phyloP scores from a whole-genome alignment of 106 monocot species.

The Dendrobium officinale region DNA sequence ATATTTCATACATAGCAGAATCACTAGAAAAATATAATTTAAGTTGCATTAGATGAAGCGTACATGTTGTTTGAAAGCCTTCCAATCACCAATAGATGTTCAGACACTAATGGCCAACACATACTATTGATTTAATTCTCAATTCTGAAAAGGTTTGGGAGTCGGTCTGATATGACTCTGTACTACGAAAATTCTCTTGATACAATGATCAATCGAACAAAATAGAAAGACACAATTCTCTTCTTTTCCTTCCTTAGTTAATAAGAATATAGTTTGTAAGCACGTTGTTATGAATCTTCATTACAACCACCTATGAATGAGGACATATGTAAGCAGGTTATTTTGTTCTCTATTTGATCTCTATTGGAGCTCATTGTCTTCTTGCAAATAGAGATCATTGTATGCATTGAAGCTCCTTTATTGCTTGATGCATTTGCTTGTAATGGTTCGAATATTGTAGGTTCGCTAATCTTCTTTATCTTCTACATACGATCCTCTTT shows the following conservation, averaged over 20 bases:
- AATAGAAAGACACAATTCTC: not conserved
- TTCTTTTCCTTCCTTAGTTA: not conserved
- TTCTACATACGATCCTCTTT: too few relatives aligned
- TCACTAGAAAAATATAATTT: not conserved
- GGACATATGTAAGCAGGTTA: not conserved
- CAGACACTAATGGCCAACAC: not conserved
- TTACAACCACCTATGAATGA: too few relatives aligned
- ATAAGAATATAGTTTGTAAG: not conserved
- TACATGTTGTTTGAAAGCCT: not conserved
- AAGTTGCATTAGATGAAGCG: not conserved
- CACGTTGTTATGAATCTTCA: too few relatives aligned
- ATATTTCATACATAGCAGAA: not conserved
- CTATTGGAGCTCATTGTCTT: too few relatives aligned
- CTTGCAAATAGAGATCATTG: too few relatives aligned
- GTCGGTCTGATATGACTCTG: too few relatives aligned
- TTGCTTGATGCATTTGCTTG: too few relatives aligned
- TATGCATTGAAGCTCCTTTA: too few relatives aligned
- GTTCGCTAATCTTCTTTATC: too few relatives aligned
- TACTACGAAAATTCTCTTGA: too few relatives aligned
- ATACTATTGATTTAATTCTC: not conserved
- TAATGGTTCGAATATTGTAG: too few relatives aligned
- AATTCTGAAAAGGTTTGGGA: not conserved
- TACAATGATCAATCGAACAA: too few relatives aligned
- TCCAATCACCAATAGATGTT: not conserved
- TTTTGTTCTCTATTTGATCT: not conserved